Base-by-base conservation (phyloP, 2,329 filamentous ascomycete genomes). In the Plenodomus biglobosus region DNA sequence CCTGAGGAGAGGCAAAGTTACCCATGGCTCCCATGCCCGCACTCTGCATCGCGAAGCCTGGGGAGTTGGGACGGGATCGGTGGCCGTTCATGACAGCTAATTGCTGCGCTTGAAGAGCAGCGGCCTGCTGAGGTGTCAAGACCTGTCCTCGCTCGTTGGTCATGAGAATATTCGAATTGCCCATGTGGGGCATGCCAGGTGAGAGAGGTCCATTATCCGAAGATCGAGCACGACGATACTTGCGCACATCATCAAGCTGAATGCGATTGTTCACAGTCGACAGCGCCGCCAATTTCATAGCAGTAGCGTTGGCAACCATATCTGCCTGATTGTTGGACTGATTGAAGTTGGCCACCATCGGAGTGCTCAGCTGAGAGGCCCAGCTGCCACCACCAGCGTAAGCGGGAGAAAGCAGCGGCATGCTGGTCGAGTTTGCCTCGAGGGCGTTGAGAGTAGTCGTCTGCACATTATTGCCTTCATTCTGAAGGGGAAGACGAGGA, bases 241-340 rank as follows among this genome's bases (percentile, higher is more conserved):
- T 97, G 66, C 92, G 90, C 53, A 95, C 92, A 71, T 99, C 94
- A 65, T 99, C 94, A 50, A 99, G 80, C 43, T 94, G 92, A 65
- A 99, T 96, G 36, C 94, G 88, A 73, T 97, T 99, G 78, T 97
- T 99, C 41, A 99, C 94, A 2, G 94, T 99, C 4, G 92, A 97
- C 38, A 99, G 79, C 16, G 94, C 94, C 38, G 94, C 94, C 42
- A 99, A 82, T 73, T 99, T 99, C 94, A 99, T 99, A 18, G 94
- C 94, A 15, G 94, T 97, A 20, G 94, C 94, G 69, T 97, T 99
- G 50, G 94, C 94, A 48, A 99, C 88, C 92, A 97, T 97, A 66
- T 99, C 94, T 15, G 91, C 92, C 71, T 96, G 92, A 46, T 82
- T 85, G 53, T 79, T 75, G 34, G 75, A 75, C 58, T 81, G 79